Percentiles rank a stretch among this genome's conserved stretches.
Evolutionary conservation across 2,329 filamentous ascomycete genomes (phyloP).

Genomic region (Botrytis fragariae): DNA sequence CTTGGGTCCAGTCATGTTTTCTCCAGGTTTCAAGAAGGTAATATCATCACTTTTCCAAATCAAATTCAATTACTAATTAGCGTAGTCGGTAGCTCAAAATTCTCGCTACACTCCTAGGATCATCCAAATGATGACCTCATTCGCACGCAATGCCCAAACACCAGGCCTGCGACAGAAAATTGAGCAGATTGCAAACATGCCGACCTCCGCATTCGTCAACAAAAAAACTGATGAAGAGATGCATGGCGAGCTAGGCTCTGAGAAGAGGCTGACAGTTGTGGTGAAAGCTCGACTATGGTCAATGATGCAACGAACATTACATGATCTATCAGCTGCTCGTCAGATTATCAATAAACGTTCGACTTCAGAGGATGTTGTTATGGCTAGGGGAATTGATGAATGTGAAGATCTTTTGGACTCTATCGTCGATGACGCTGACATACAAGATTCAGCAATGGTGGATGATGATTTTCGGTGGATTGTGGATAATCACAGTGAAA

Average conservation of each 20-base stretch:
- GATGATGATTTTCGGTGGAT: constrained; percentile 12
- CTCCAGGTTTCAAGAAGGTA: constrained; percentile 35
- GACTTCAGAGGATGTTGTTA: background rate
- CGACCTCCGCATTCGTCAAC: background rate
- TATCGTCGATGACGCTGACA: background rate
- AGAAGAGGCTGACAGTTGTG: constrained; percentile 22
- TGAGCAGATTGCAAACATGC: background rate
- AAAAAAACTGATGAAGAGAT: background rate
- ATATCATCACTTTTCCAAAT: background rate
- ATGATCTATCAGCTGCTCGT: constrained; percentile 22
- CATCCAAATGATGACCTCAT: constrained; percentile 16
- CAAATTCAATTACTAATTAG: constrained; percentile 2
- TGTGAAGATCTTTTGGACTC: constrained; percentile 12
- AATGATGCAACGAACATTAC: constrained; percentile 33
- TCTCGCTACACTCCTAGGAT: constrained; percentile 18
- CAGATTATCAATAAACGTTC: constrained; percentile 12
- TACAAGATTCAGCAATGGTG: background rate
- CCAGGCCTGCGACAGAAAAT: constrained; percentile 16
- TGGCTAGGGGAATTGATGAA: background rate
- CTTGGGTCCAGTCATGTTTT: constrained; percentile 29
- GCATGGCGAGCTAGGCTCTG: constrained; percentile 16
- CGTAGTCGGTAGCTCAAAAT: constrained; percentile 18
- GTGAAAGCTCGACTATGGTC: constrained; percentile 30
- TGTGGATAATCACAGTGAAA: constrained; percentile 3
- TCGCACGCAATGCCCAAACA: constrained; percentile 17